phyloP scores from a whole-genome alignment of 208 protist species.

The Acanthamoeba castellanii region DNA sequence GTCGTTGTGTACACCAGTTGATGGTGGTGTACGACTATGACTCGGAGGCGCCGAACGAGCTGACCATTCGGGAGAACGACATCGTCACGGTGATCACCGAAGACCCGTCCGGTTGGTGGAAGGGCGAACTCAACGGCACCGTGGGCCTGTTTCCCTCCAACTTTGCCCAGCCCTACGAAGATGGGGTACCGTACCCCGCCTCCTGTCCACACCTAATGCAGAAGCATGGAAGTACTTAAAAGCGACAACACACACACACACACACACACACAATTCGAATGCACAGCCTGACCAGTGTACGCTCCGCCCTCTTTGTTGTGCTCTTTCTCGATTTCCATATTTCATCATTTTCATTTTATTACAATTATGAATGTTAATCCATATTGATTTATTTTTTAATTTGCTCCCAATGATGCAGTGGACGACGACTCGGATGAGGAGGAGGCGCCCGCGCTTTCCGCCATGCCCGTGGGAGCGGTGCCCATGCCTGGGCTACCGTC shows the following conservation, averaged over 20 bases:
- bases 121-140: slow-evolving; percentile 41
- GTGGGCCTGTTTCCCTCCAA: slow-evolving; percentile 4
- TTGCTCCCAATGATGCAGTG: not conserved
- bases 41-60: not conserved
- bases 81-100: slow-evolving; percentile 60
- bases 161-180: not conserved
- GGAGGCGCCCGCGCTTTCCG: not conserved
- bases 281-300: too few species aligned
- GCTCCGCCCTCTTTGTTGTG: too few species aligned
- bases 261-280: not conserved
- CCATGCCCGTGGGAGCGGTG: not conserved
- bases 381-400: not conserved
- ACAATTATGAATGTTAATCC: too few species aligned
- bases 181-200: not conserved
- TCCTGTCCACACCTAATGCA: too few species aligned
- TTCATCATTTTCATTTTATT: not conserved
- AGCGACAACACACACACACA: not conserved
- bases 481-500: not conserved
- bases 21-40: slow-evolving; percentile 35
- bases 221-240: too few species aligned
- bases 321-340: too few species aligned
- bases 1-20: slow-evolving; percentile 7
- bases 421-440: slow-evolving; percentile 14
- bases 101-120: slow-evolving; percentile 55
- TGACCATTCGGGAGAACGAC: slow-evolving; percentile 40